These are phyloP conservation scores for Backusella westeae DNA, from an alignment of 192 early-diverging fungal genomes.

Conservation along the genomic window DNA sequence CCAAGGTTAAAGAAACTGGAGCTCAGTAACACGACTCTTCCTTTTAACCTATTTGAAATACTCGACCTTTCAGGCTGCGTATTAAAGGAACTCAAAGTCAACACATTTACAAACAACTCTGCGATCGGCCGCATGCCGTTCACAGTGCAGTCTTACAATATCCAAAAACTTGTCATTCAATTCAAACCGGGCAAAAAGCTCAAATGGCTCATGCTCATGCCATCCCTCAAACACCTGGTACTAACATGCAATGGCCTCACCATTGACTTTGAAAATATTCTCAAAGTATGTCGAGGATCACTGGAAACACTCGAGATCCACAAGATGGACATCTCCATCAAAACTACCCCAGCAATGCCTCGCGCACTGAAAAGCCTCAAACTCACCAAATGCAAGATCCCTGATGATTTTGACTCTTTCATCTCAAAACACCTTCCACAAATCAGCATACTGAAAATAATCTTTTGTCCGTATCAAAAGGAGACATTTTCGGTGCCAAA, in stretches of 20 bases:
- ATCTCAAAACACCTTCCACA: neutral
- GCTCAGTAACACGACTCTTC: neutral
- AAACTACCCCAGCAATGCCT: neutral
- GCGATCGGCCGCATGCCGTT: neutral
- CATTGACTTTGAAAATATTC: neutral
- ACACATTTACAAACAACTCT: neutral
- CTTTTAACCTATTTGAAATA: neutral
- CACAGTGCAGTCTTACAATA: neutral
- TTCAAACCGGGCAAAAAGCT: neutral
- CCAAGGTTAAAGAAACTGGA: neutral
- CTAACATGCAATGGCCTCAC: neutral
- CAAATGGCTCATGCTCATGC: neutral
- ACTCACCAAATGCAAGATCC: neutral
- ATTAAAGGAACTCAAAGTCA: neutral
- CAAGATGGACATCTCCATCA: neutral
- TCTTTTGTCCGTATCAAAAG: neutral
- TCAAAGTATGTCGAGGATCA: neutral
- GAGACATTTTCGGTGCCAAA: neutral
- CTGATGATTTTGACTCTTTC: neutral
- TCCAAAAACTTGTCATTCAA: neutral
- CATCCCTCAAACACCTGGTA: neutral
- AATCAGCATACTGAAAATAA: neutral
- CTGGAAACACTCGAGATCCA: neutral
- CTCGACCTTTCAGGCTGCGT: neutral
- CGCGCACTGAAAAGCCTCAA: neutral